Percentiles rank a stretch among this genome's conserved stretches.
Conservation (phyloP, 805 yeast genomes). For the Yarrowia hollandica region DNA sequence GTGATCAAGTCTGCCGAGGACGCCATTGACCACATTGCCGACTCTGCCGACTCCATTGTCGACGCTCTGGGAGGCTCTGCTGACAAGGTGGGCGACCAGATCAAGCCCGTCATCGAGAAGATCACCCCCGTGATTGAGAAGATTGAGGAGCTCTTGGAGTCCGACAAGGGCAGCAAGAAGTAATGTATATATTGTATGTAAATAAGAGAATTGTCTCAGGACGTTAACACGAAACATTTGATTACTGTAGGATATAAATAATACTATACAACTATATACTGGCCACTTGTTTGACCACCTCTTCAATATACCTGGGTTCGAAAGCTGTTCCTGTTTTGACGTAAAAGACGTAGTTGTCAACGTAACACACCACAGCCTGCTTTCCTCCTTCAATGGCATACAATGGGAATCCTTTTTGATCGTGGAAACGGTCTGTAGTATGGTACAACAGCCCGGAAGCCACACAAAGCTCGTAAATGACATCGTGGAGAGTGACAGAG, state of each 20-base stretch:
- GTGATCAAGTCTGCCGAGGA: slow-evolving; percentile 26
- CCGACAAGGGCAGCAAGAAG: slow-evolving; percentile 22
- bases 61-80: slow-evolving; percentile 12
- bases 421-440: slow-evolving; percentile 7
- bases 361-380: slow-evolving; percentile 47
- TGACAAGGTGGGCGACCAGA: background rate
- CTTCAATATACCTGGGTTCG: slow-evolving; percentile 20
- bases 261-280: background rate
- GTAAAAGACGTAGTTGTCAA: slow-evolving; percentile 69
- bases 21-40: slow-evolving; percentile 22
- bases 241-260: background rate
- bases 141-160: slow-evolving; percentile 17
- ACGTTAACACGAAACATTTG: too few species aligned
- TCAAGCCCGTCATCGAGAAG: slow-evolving; percentile 19
- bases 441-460: slow-evolving; percentile 1
- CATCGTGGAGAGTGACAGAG: slow-evolving; percentile 56
- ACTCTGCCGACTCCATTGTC: slow-evolving; percentile 24
- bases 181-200: slow-evolving; percentile 22
- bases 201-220: too few species aligned
- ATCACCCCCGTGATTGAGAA: slow-evolving; percentile 6
- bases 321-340: slow-evolving; percentile 36
- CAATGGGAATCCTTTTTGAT: slow-evolving; percentile 6
- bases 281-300: slow-evolving; percentile 10
- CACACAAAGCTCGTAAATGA: slow-evolving; percentile 62
- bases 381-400: slow-evolving; percentile 36